Evolutionary conservation across 1,284 basidiomycete genomes (phyloP), one percentile per base, ranked within the genome.

Genomic region (Phylloboletellus chloephorus): DNA sequence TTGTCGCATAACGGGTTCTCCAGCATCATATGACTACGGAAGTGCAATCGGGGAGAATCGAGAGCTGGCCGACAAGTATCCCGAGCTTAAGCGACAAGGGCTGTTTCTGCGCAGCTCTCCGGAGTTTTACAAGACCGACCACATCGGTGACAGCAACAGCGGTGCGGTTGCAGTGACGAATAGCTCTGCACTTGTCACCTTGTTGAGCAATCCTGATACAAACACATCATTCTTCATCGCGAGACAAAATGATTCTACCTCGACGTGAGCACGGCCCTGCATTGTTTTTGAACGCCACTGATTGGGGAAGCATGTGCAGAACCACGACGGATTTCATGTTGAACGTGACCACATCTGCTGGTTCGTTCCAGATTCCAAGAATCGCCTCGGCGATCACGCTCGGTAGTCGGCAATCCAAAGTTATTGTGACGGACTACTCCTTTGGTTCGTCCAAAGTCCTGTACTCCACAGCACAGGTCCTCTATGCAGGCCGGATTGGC

Each of bases 51-150:
- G 74, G 20, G 86, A 89, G 63, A 75, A 71, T n/a, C 72, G 86
- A 21, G 71, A 72, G n/a, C 60, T 88, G 12, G 78, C 76, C 0
- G 55, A 72, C 12, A 89, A 89, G 58, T 84, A 74, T 57, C 69
- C 78, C 35, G 86, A 88, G 52, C 66, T 89, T 29, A 89, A 89
- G 57, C 71, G 77, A 15, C 78, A 89, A 55, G 80, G 74, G 9
- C 55, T 88, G 2, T 89, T 89, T 66, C 57, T 88, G 21, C 78
- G 85, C 28, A 82, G 78, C 50, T 80, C 83, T 5, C 79, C 78
- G 0, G 77, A 80, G 25, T 85, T 89, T 56, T 76, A 78, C 60
- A 84, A 86, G 63, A 88, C 87, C 0, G 74, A 87, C 47, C 76
- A 78, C 72, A 65, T 88, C 16, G 78, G 78, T 1, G 74, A 87